Conservation (phyloP, 768 basidiomycete genomes). For the Trametes villosa region DNA sequence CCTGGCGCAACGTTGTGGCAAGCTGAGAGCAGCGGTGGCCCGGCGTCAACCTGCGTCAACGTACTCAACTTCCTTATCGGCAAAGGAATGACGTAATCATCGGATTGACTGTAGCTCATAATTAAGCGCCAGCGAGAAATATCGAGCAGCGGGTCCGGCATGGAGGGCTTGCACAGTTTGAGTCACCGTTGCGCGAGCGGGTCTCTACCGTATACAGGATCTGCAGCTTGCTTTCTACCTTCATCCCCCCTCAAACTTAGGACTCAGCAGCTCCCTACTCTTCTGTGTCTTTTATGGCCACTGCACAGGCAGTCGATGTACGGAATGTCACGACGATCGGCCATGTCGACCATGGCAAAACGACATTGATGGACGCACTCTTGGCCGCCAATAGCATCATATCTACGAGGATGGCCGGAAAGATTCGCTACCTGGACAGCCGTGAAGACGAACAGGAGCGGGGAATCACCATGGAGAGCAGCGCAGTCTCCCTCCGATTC, state of each 20-base stretch:
- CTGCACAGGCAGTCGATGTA: slow-evolving; percentile 44
- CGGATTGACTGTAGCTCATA: no score
- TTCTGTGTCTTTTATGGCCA: slow-evolving; percentile 10
- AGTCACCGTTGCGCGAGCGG: no score
- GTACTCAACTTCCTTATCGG: no score
- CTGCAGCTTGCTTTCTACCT: background rate
- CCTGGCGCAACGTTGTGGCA: no score
- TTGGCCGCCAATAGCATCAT: slow-evolving; percentile 98
- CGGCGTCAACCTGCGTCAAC: no score
- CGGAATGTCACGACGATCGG: slow-evolving; percentile 86
- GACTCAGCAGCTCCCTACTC: background rate
- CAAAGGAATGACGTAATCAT: no score
- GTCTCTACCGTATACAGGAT: no score
- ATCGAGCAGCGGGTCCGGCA: no score
- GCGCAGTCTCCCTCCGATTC: slow-evolving; percentile 89
- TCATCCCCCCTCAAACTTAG: background rate
- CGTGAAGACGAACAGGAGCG: slow-evolving; percentile 97
- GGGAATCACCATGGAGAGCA: slow-evolving; percentile 99
- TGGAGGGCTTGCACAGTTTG: no score
- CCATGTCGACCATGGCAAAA: slow-evolving; percentile 96
- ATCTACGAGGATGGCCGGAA: slow-evolving; percentile 91
- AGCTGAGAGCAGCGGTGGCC: no score
- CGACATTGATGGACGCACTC: slow-evolving; percentile 92
- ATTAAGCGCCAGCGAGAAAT: no score
- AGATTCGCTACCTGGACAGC: slow-evolving; percentile 93